Conservation (phyloP, 139 green algal species). For the Micractinium conductrix region DNA sequence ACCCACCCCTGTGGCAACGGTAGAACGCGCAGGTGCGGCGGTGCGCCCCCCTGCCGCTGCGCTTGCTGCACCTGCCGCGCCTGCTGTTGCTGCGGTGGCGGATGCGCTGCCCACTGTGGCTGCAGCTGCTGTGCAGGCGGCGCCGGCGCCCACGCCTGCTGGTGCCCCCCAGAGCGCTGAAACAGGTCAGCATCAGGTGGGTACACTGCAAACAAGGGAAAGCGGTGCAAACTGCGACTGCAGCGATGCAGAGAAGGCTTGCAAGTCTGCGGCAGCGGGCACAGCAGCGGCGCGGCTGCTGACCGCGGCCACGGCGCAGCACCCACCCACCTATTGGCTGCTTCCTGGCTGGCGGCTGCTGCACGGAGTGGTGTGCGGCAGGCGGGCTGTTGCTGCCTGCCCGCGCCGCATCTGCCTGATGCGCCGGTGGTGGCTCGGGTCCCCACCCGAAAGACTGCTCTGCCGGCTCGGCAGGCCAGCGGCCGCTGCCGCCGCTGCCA, state of each 20-base stretch:
- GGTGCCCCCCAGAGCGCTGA: background rate
- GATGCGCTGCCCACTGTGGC: background rate
- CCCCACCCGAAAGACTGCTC: too few relatives aligned
- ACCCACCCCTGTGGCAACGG: background rate
- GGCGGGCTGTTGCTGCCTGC: slow-evolving; percentile 26
- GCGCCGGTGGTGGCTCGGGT: too few relatives aligned
- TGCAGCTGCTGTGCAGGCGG: background rate
- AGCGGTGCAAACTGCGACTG: too few relatives aligned
- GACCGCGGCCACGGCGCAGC: background rate
- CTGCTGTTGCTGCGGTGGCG: background rate
- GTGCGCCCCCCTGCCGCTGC: background rate
- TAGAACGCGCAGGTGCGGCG: too few relatives aligned
- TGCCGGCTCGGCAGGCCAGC: background rate
- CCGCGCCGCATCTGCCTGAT: too few relatives aligned
- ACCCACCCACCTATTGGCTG: background rate
- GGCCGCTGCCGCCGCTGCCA: background rate
- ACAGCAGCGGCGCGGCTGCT: too few relatives aligned
- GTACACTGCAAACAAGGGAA: background rate
- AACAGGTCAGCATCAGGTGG: background rate
- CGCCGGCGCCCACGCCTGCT: background rate
- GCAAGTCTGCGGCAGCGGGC: too few relatives aligned
- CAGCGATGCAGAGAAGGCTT: too few relatives aligned
- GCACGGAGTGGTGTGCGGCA: too few relatives aligned
- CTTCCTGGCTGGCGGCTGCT: too few relatives aligned
- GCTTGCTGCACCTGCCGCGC: background rate